phyloP scores from a whole-genome alignment of 2,329 filamentous ascomycete species.

The Fusarium camptoceras region DNA sequence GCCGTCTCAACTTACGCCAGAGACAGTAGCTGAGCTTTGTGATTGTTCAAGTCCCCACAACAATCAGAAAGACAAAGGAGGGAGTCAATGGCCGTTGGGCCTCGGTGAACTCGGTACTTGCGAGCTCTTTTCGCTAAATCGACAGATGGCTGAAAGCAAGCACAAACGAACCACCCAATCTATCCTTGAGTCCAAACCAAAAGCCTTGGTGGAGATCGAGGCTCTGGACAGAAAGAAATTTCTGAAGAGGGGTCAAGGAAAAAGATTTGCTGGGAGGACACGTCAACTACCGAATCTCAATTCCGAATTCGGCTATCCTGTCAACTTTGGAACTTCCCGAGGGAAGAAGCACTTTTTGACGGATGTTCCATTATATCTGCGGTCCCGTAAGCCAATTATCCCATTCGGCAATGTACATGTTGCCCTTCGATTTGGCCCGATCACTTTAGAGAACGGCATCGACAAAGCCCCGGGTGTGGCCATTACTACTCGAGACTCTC shows the following conservation, averaged over 20 bases:
- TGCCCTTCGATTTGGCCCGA: slow-evolving; percentile 52
- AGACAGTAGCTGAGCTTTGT: slow-evolving; percentile 44
- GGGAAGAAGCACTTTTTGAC: no score
- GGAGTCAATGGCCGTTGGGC: slow-evolving; percentile 41
- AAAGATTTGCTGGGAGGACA: no score
- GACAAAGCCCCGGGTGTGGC: slow-evolving; percentile 47
- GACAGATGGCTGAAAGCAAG: slow-evolving; percentile 44
- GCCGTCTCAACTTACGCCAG: slow-evolving; percentile 40
- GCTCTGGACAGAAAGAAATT: no score
- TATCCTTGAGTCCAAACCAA: slow-evolving; percentile 11
- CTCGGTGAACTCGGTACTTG: slow-evolving; percentile 9
- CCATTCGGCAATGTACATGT: slow-evolving; percentile 53
- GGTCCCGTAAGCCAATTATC: slow-evolving; percentile 45
- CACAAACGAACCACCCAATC: slow-evolving; percentile 31
- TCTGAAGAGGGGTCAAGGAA: no score
- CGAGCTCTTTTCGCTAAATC: slow-evolving; percentile 14
- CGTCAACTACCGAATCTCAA: background rate
- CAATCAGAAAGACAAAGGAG: slow-evolving; percentile 36
- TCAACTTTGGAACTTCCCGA: slow-evolving; percentile 23
- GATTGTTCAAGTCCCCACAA: slow-evolving; percentile 35
- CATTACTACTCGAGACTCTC: slow-evolving; percentile 44
- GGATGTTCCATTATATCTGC: slow-evolving; percentile 48
- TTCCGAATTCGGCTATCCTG: slow-evolving; percentile 37
- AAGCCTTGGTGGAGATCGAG: background rate
- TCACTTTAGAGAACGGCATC: slow-evolving; percentile 56